Conservation (phyloP, 1,284 basidiomycete genomes). For the Austroboletus niveus region DNA sequence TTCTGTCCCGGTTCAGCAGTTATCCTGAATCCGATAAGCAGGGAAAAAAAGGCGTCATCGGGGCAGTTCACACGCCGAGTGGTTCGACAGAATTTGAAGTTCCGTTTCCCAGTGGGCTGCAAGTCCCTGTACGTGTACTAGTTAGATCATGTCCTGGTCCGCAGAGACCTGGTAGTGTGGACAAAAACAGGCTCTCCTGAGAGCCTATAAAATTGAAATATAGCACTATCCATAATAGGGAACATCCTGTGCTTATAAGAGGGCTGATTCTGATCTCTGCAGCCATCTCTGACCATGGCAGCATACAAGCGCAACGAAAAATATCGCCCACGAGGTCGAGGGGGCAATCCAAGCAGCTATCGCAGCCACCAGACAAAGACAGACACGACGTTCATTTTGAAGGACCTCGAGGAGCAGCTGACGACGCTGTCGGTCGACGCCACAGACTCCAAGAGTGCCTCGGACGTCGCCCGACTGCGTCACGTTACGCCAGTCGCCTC, state of each 20-base stretch:
- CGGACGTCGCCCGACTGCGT: conserved; percentile 23
- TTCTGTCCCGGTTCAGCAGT: no score
- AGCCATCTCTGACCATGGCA: conserved; percentile 17
- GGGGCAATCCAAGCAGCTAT: conserved; percentile 9
- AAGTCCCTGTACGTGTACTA: no score
- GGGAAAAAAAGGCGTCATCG: no score
- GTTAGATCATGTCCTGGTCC: no score
- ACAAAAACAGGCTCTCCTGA: no score
- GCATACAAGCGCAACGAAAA: conserved; percentile 11
- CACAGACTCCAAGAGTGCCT: background rate
- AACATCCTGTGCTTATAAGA: background rate
- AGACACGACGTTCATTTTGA: conserved; percentile 1
- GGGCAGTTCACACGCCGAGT: no score
- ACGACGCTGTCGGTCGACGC: conserved; percentile 16
- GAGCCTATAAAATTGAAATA: no score
- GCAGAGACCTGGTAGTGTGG: no score
- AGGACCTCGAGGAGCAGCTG: conserved; percentile 25
- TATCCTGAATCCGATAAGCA: no score
- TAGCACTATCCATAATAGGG: background rate
- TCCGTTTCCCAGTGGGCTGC: no score
- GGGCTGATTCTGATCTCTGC: background rate
- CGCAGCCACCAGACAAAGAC: background rate
- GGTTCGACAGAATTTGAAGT: no score
- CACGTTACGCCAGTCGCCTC: conserved; percentile 30
- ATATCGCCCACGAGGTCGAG: conserved; percentile 10